Evolutionary conservation across 2,329 filamentous ascomycete species (phyloP).

Genomic region (Cytospora schulzeri): DNA sequence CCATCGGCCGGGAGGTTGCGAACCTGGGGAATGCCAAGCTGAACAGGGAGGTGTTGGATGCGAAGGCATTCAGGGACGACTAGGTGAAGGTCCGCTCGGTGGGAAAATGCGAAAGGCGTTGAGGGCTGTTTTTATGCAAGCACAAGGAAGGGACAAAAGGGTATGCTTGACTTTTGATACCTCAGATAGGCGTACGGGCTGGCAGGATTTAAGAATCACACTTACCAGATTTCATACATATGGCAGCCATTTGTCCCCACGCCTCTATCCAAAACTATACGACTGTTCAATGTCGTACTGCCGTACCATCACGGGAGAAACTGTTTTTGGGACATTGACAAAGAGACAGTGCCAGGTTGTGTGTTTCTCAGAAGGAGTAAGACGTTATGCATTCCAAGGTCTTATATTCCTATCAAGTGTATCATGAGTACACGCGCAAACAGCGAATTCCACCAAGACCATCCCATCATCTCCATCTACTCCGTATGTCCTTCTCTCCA

Average conservation of each 20-base stretch:
- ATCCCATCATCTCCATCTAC: background rate
- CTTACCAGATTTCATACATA: constrained; percentile 3
- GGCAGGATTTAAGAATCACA: constrained; percentile 19
- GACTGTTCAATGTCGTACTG: background rate
- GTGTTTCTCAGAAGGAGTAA: background rate
- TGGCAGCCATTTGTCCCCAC: background rate
- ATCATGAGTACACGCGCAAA: constrained; percentile 18
- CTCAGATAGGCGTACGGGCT: constrained; percentile 31
- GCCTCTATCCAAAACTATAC: background rate
- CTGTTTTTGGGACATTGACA: background rate
- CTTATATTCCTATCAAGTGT: constrained; percentile 8
- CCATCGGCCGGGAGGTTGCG: constrained; percentile 53
- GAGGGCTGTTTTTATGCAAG: constrained; percentile 20
- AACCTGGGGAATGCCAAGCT: constrained; percentile 49
- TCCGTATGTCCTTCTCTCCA: background rate
- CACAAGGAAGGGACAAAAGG: constrained; percentile 17
- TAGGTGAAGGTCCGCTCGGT: constrained; percentile 33
- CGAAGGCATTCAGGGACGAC: constrained; percentile 49
- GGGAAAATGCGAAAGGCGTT: constrained; percentile 23
- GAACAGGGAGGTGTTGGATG: constrained; percentile 55
- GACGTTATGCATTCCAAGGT: background rate
- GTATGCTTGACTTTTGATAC: constrained; percentile 20
- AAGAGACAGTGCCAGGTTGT: too few species aligned
- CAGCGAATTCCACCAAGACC: constrained; percentile 8
- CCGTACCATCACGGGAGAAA: background rate